A percentile compares a stretch with the other conserved stretches of the same genome.
These are phyloP conservation scores for Dothidotthia symphoricarpi DNA, from an alignment of 2,329 filamentous ascomycete species.

Conservation along the genomic window DNA sequence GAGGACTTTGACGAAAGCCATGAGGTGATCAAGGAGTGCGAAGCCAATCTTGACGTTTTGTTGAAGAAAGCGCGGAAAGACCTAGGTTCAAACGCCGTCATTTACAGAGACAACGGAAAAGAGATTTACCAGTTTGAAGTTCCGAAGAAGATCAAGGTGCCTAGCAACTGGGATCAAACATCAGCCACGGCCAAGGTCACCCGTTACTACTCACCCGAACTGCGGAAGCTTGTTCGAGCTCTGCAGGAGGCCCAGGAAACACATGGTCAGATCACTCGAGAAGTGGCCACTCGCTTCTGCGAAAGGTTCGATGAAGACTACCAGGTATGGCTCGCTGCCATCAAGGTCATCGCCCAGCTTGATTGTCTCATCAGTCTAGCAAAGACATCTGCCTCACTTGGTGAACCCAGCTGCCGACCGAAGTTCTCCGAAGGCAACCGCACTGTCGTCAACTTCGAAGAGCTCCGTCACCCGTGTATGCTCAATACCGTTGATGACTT, in stretches of 20 bases:
- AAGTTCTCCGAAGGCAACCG: constrained; percentile 81
- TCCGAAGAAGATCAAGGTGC: constrained; percentile 81
- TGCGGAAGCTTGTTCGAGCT: constrained; percentile 77
- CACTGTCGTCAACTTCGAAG: constrained; percentile 85
- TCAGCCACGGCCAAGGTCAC: constrained; percentile 88
- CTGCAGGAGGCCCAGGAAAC: constrained; percentile 93
- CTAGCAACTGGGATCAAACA: constrained; percentile 91
- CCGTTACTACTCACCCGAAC: constrained; percentile 86
- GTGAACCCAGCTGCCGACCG: constrained; percentile 84
- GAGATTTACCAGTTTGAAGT: constrained; percentile 96
- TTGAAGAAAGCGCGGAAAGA: constrained; percentile 70
- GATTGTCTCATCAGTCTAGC: constrained; percentile 94
- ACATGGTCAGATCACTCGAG: constrained; percentile 85
- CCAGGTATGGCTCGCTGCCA: constrained; percentile 79
- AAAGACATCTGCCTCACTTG: constrained; percentile 79
- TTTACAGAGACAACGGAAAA: constrained; percentile 75
- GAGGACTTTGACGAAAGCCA: constrained; percentile 87
- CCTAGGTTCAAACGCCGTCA: constrained; percentile 65
- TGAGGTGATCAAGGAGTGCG: constrained; percentile 71
- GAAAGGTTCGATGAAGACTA: constrained; percentile 86
- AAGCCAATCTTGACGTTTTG: constrained; percentile 68
- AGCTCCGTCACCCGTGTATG: constrained; percentile 94
- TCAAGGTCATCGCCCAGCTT: constrained; percentile 84
- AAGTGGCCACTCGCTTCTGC: constrained; percentile 80
- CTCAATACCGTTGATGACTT: constrained; percentile 85